Base-by-base conservation (phyloP, 345 rosid genomes). In the Mangifera indica region DNA sequence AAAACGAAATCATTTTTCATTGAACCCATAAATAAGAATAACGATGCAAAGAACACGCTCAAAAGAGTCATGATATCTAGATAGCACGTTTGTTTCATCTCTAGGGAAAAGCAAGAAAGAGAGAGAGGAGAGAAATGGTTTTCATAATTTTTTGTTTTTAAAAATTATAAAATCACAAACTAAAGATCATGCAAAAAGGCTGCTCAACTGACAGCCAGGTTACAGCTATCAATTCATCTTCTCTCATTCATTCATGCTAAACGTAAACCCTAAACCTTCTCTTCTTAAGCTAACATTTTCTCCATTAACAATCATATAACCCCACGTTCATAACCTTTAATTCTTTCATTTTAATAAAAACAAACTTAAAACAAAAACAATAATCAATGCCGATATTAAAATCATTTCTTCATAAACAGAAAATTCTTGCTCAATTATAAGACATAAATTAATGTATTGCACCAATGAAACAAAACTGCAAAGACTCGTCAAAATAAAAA, bases 121-220 rank as follows among this genome's bases (percentile, higher is more conserved):
- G 37, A 46, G 29, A 21, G 21, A 26, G 42, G 7, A 29, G 32
- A 3, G 14, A 48, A 6, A 10, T 48, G 4, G 22, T 68, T 48
- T 63, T 18, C 29, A 29, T 1, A 29, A 1, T 62, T 17, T 7
- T 78, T 54, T 70, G 21, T 22, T n/a, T 24, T 56, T 60, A 29
- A 29, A 29, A 1, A 29, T 29, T 29, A 64, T 56, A 29, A 32
- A 62, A 24, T 42, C 29, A 69, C 72, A 60, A 66, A 70, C 69
- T 48, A 5, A 78, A 72, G 85, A 83, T 93, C 97, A 93, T 91
- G 98, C 97, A 89, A 84, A 94, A 87, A 85, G 78, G 87, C 89
- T 91, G 98, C 93, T 87, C 80, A 79, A 81, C 89, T 85, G 98
- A 93, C 98, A 93, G 95, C 69, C 85, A 69, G 87, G 81, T 82